These are phyloP conservation scores for Aspergillus bombycis DNA, from an alignment of 2,329 filamentous ascomycete genomes.

Conservation along the genomic window DNA sequence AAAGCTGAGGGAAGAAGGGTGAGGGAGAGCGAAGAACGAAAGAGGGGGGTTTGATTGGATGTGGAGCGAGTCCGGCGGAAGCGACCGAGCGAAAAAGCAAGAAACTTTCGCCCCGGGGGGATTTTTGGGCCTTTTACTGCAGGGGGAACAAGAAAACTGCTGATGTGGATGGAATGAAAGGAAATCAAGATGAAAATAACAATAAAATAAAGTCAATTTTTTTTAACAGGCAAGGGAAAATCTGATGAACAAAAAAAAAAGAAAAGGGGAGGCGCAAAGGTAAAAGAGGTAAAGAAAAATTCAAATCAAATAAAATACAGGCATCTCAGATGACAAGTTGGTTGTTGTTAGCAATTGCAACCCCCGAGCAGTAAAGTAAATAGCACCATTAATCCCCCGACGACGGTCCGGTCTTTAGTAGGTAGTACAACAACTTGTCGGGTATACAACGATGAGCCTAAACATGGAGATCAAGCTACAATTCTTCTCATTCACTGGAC, in stretches of 20 bases:
- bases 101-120: conserved; percentile 25
- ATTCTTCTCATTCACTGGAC: background rate
- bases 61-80: conserved; percentile 32
- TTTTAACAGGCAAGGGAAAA: conserved; percentile 7
- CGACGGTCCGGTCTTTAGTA: background rate
- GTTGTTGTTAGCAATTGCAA: background rate
- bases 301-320: background rate
- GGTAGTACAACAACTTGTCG: background rate
- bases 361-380: background rate
- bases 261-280: background rate
- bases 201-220: too few species aligned
- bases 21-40: conserved; percentile 11
- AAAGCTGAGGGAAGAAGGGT: conserved; percentile 2
- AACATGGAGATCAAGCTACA: background rate
- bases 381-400: background rate
- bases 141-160: conserved; percentile 7
- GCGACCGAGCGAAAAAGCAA: conserved; percentile 29
- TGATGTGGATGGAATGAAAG: background rate
- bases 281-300: background rate
- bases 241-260: conserved; percentile 3
- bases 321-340: background rate
- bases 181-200: background rate
- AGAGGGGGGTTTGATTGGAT: conserved; percentile 25
- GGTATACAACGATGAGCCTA: background rate
- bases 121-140: conserved; percentile 21